Evolutionary conservation across 257 asterid genomes (phyloP), one percentile per base, ranked within the genome.

Genomic region (Leonotis leonurus): DNA sequence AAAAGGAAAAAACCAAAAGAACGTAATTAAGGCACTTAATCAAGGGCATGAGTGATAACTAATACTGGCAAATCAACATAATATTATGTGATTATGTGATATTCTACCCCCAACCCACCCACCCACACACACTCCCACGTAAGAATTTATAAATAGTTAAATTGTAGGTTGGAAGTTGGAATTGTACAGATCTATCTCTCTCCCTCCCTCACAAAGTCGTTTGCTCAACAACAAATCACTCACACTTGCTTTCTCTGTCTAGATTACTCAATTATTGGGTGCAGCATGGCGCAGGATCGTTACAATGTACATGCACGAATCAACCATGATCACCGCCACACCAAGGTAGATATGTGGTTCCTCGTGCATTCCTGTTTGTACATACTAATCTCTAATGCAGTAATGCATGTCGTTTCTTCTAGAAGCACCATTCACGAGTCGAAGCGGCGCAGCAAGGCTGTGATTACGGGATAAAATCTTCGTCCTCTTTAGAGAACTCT

Each of bases 161-260:
- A 62, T 73, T 83, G 75, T 85, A 79, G 91, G 91, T 83, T 78
- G 72, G 68, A 68, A 75, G 84, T 85, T 68, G 90, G 90, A 75
- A 69, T 69, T 58, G 65, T 50, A 46, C 66, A 44, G 41, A 33
- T 33, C 48, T 50, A 61, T 29, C n/a, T n/a, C 65, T 12, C 45
- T 39, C 44, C 8, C 40, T 9, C 40, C n/a, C n/a, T n/a, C n/a
- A n/a, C n/a, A n/a, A n/a, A n/a, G n/a, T n/a, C n/a, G n/a, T n/a
- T n/a, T n/a, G n/a, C n/a, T 56, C 74, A 64, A 57, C 69, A 26
- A 56, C 18, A 54, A 37, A 44, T 58, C 41, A 16, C 37, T 56
- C 12, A 1, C 53, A 32, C 18, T 55, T 6, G 2, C 43, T 56
- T 14, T 66, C 59, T 37, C 70, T 65, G 70, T 64, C 57, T 45